Base-by-base conservation (phyloP, 2,329 filamentous ascomycete genomes). In the Ophiostoma quercus region DNA sequence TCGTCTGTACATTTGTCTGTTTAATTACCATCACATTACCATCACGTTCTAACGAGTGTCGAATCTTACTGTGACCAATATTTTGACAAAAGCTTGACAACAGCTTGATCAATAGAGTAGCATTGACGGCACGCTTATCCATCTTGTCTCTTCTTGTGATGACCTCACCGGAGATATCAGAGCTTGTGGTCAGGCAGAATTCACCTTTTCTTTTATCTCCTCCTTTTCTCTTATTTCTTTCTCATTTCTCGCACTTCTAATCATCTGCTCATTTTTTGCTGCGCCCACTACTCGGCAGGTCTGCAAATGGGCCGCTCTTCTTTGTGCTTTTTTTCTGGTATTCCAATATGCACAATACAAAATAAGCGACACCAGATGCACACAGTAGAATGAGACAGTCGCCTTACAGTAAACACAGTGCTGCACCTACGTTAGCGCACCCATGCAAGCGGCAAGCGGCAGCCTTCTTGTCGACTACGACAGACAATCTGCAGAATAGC, bases 1-100 rank as follows among this genome's bases (percentile, higher is more conserved):
- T n/a, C 51, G n/a, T 57, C 51, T 57, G 51, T 57, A 25, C 8
- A 22, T 57, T 60, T 60, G 54, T 60, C 54, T 60, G 25, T 60
- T 60, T 12, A 29, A 60, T 60, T 14, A 60, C 54, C 54, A 25
- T 29, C 25, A 32, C 22, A 9, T 62, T 62, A 25, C 25, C 25
- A 19, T 62, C n/a, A 57, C 32, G 32, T 12, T 16, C 14, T 6
- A 1, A 1, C 7, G 16, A 51, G 47, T n/a, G 8, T 25, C 6
- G 1, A 25, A 25, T 57, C 9, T 29, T 57, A 54, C 47, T 3
- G 51, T 22, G 51, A 57, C 51, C 6, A 25, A 34, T 5, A 34
- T 8, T 2, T 34, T 34, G 6, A 34, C 34, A 34, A 34, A 1
- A 34, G 34, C 34, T 34, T 34, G 34, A 34, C 34, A 34, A 57